Base-by-base conservation (phyloP, 768 basidiomycete genomes). In the Pisolithus microcarpus region DNA sequence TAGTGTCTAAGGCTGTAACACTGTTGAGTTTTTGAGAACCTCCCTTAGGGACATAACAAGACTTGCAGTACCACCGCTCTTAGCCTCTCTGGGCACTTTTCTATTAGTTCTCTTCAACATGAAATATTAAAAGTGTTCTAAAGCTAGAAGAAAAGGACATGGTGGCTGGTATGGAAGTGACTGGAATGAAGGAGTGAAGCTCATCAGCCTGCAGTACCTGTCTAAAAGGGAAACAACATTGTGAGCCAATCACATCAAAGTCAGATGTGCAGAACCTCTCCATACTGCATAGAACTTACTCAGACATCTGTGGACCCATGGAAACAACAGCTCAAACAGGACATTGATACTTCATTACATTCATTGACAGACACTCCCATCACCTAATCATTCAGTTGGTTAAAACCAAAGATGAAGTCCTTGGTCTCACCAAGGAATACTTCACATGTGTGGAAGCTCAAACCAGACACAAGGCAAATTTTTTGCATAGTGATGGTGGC, bases 291-390 rank as follows among this genome's bases (percentile, higher is more conserved):
- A 49, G 23, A 11, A 53, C 16, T 30, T 61, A 56, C 46, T 55
- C 53, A 0, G 60, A 65, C 19, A 18, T 65, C 1, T 63, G 58
- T 37, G 55, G 64, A 7, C 57, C 56, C 3, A 51, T 61, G 47
- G 46, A 55, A 11, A 58, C 45, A 0, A 26, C 46, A 1, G 56
- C 56, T 0, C 38, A 28, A 23, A 21, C 21, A 0, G 57, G 62
- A 4, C 51, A 47, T 4, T 7, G 37, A 5, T 67, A 65, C 24
- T 54, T 56, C 36, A 28, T 57, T 1, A 59, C 56, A 16, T 64
- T 52, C 24, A 58, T 59, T 4, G 60, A 65, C 37, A 54, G 51
- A 30, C 31, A 56, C 13, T 60, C 56, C 0, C 57, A 59, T 46
- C 45, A 59, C 8, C 39, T 57, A 18, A 13, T 38, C 10, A 39